Conservation (phyloP, 345 rosid species). For the Anastatica hierochuntica region DNA sequence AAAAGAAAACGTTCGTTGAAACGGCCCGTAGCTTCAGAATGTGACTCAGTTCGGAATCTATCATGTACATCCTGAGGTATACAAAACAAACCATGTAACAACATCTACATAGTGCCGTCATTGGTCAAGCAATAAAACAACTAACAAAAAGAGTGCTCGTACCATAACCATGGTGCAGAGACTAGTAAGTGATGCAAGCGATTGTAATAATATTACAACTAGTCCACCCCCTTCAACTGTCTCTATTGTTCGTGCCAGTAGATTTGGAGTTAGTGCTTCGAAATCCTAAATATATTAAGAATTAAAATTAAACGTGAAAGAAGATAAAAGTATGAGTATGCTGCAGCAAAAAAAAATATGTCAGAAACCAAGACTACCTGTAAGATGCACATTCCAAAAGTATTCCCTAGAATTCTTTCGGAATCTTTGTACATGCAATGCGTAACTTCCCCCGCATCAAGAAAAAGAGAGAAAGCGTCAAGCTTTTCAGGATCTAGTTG, state of each 20-base stretch:
- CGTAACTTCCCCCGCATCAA: slow-evolving; percentile 71
- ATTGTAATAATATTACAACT: slow-evolving; percentile 64
- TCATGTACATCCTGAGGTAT: slow-evolving; percentile 91
- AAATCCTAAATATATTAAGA: slow-evolving; percentile 51
- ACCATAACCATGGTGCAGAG: slow-evolving; percentile 97
- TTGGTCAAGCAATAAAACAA: background rate
- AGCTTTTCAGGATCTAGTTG: slow-evolving; percentile 83
- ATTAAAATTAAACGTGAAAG: background rate
- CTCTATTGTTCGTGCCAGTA: slow-evolving; percentile 90
- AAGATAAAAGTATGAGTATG: background rate
- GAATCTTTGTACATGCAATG: slow-evolving; percentile 88
- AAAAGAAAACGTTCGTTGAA: slow-evolving; percentile 89
- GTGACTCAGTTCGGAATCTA: slow-evolving; percentile 93
- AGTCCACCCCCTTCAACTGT: slow-evolving; percentile 96
- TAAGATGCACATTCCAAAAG: slow-evolving; percentile 93
- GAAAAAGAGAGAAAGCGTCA: slow-evolving; percentile 81
- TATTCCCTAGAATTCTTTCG: slow-evolving; percentile 83
- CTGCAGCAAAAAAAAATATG: background rate
- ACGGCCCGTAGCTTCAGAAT: slow-evolving; percentile 70
- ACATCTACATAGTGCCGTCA: background rate
- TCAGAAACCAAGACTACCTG: slow-evolving; percentile 37
- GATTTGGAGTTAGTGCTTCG: slow-evolving; percentile 97
- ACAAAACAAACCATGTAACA: slow-evolving; percentile 12
- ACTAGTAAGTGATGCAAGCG: slow-evolving; percentile 78
- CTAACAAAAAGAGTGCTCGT: slow-evolving; percentile 16